Percentiles rank a stretch among this genome's conserved stretches.
These are phyloP conservation scores for Medicago lupulina DNA, from an alignment of 306 rosid genomes.

Conservation along the genomic window DNA sequence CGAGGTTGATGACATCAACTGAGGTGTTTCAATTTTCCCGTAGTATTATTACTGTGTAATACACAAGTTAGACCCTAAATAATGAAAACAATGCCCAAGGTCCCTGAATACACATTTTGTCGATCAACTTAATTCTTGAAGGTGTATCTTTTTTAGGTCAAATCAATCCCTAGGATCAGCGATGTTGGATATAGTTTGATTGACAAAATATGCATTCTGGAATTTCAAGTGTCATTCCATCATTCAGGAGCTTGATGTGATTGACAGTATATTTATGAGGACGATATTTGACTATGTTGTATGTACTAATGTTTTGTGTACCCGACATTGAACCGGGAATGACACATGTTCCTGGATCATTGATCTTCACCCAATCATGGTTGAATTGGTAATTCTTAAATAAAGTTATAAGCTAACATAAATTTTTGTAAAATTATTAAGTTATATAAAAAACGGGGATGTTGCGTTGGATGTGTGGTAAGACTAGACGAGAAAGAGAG, in stretches of 20 bases:
- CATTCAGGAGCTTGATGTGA: neutral
- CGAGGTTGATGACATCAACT: slow-evolving; percentile 3
- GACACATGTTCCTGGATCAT: neutral
- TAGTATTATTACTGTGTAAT: neutral
- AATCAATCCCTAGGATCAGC: neutral
- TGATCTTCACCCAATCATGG: no score
- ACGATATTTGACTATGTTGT: neutral
- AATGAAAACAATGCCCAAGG: slow-evolving; percentile 5
- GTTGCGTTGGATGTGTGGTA: no score
- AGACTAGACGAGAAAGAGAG: no score
- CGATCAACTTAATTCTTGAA: neutral
- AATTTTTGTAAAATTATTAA: neutral
- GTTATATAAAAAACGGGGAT: neutral
- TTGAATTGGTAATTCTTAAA: no score
- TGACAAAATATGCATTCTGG: neutral
- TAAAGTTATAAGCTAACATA: neutral
- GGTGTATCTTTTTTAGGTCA: neutral
- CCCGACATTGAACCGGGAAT: neutral
- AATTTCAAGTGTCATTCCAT: neutral
- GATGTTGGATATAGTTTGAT: neutral
- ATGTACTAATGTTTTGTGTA: neutral
- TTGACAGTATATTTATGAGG: neutral
- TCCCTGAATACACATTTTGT: neutral
- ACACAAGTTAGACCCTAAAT: neutral
- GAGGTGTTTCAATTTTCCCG: neutral